Percentiles rank a stretch among this genome's conserved stretches.
Conservation (phyloP, 1,139 yeast species). For the Geotrichum siamense region DNA sequence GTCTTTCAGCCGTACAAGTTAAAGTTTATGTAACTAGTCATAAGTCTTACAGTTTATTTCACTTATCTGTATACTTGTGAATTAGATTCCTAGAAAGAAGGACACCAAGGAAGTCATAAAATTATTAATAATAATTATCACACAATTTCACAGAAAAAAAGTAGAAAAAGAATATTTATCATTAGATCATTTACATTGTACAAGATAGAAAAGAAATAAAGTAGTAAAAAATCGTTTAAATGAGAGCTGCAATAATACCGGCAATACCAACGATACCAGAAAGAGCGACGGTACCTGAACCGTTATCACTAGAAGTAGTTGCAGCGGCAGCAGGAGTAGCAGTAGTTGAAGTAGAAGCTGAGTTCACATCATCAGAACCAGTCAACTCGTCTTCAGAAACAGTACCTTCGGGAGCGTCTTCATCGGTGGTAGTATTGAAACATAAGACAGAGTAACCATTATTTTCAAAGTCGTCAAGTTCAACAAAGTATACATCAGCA, state of each 20-base stretch:
- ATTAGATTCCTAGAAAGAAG: too few species aligned
- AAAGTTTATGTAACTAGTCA: too few species aligned
- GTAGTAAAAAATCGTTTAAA: conserved; percentile 9
- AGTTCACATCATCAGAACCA: conserved; percentile 21
- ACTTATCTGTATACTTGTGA: too few species aligned
- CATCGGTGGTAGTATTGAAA: conserved; percentile 38
- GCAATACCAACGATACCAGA: conserved; percentile 20
- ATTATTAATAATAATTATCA: too few species aligned
- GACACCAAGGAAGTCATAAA: too few species aligned
- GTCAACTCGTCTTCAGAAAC: conserved; percentile 20
- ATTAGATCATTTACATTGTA: background rate
- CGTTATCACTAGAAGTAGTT: conserved; percentile 18
- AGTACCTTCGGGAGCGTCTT: conserved; percentile 24
- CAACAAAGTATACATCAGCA: conserved; percentile 38
- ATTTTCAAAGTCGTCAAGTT: conserved; percentile 34
- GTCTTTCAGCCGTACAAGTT: too few species aligned
- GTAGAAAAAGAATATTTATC: background rate
- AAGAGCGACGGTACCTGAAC: conserved; percentile 17
- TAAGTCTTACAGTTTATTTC: too few species aligned
- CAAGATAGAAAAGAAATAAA: background rate
- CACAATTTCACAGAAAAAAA: background rate
- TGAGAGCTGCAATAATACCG: conserved; percentile 21
- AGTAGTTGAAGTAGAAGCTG: conserved; percentile 18
- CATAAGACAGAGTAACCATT: conserved; percentile 34
- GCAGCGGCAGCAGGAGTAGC: conserved; percentile 26